phyloP scores from a whole-genome alignment of 108 stramenopile species.

The Pelagomonas calceolata region DNA sequence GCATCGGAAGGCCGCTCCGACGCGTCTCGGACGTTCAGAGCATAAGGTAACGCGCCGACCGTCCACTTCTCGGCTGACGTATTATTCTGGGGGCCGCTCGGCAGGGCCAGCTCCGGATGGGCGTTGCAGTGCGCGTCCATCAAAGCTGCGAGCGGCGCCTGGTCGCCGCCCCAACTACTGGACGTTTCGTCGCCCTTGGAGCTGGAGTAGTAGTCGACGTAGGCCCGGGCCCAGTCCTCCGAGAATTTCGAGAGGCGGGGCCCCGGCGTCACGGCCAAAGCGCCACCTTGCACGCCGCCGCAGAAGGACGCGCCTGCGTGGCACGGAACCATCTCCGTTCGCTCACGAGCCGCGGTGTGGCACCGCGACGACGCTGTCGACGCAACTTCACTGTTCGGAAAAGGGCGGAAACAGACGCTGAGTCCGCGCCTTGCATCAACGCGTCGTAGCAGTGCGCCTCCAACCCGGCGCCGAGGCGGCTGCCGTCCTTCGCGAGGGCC shows the following conservation, averaged over 20 bases:
- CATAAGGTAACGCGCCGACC: background rate
- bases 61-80: background rate
- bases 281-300: background rate
- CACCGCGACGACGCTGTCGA: too few species aligned
- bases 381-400: too few species aligned
- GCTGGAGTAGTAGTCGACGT: background rate
- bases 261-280: background rate
- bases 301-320: background rate
- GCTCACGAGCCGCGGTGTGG: too few species aligned
- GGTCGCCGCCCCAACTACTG: background rate
- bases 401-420: too few species aligned
- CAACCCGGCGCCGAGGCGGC: too few species aligned
- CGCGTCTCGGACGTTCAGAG: background rate
- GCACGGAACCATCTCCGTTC: too few species aligned
- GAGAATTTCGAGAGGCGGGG: background rate
- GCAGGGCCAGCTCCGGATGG: too few species aligned
- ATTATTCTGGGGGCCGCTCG: background rate
- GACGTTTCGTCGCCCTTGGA: background rate
- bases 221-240: background rate
- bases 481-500: too few species aligned
- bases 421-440: too few species aligned
- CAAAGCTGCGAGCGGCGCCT: background rate
- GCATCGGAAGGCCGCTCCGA: background rate
- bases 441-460: too few species aligned
- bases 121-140: background rate